phyloP scores from a whole-genome alignment of 495 filamentous ascomycete species.

The Podospora pseudopauciseta region DNA sequence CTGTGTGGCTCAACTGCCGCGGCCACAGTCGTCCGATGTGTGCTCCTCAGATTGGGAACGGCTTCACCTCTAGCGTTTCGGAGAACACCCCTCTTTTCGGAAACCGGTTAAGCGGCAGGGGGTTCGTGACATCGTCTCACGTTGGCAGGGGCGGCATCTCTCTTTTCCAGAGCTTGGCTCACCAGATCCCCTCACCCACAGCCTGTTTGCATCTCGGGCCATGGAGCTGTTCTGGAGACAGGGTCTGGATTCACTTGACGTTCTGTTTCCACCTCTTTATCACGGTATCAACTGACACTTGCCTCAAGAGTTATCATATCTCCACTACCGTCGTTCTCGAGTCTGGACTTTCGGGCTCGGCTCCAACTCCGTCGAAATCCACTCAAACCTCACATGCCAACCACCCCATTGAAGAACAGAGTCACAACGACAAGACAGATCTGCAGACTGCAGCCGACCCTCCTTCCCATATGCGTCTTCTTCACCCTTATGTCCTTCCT shows the following conservation, averaged over 20 bases:
- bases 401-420: background rate
- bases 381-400: background rate
- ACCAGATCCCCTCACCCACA: background rate
- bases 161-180: too few relatives aligned
- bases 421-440: background rate
- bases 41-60: background rate
- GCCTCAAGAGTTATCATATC: too few relatives aligned
- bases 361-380: background rate
- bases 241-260: background rate
- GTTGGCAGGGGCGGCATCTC: too few relatives aligned
- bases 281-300: too few relatives aligned
- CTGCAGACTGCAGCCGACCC: background rate
- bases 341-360: too few relatives aligned
- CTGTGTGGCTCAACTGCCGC: too few relatives aligned
- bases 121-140: too few relatives aligned
- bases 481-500: background rate
- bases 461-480: background rate
- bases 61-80: slow-evolving; percentile 1
- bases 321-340: too few relatives aligned
- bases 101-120: background rate
- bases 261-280: too few relatives aligned
- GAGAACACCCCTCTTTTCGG: background rate
- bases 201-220: background rate
- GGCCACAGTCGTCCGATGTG: background rate
- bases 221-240: background rate